Percentiles rank a stretch among this genome's conserved stretches.
Conservation (phyloP, 305 asterid species). For the Nicotiana rustica region DNA sequence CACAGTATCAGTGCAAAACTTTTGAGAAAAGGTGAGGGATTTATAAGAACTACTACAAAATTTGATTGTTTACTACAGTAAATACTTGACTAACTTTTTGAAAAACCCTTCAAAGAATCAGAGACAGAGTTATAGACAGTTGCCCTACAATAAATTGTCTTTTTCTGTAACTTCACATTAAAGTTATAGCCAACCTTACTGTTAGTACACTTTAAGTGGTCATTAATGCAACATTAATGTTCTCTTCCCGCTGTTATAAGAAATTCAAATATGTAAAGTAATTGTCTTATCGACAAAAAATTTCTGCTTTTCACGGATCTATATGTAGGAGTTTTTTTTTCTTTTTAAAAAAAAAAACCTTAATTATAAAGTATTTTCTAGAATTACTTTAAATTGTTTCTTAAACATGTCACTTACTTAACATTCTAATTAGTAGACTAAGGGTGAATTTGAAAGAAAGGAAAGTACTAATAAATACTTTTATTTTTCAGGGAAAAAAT, state of each 20-base stretch:
- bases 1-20: not conserved
- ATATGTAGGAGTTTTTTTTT: too few species aligned
- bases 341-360: too few species aligned
- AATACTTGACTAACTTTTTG: too few species aligned
- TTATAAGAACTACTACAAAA: too few species aligned
- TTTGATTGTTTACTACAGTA: not conserved
- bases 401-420: too few species aligned
- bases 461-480: too few species aligned
- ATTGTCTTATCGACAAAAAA: not conserved
- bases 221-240: not conserved
- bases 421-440: too few species aligned
- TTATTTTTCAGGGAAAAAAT: too few species aligned
- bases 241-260: not conserved
- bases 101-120: not conserved
- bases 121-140: not conserved
- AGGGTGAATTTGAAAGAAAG: too few species aligned
- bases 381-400: too few species aligned
- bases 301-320: not conserved
- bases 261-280: not conserved
- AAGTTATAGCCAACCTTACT: not conserved
- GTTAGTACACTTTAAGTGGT: not conserved
- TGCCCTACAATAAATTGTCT: slow-evolving; percentile 19
- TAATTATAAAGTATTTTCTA: too few species aligned
- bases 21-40: not conserved
- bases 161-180: not conserved